Base-by-base conservation (phyloP, 2,329 filamentous ascomycete species). In the Diaporthe sp. region DNA sequence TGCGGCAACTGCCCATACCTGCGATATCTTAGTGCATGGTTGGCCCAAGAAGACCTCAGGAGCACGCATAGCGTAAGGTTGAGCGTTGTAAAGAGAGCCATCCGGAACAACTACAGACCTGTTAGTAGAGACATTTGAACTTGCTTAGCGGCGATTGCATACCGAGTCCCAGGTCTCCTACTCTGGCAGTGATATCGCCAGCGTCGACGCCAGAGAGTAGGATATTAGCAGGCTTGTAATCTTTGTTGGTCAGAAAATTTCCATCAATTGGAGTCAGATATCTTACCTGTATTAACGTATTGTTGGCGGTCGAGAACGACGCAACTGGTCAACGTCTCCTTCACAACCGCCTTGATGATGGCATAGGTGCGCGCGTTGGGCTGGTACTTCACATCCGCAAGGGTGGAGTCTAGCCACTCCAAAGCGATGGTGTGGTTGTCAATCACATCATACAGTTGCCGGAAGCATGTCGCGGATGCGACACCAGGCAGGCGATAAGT, bases 1-100 rank as follows among this genome's bases (percentile, higher is more conserved):
- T 22, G 55, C 55, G 7, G 17, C 55, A 58, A 58, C 55, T 39
- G 55, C 55, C 55, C 55, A 60, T 0, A 60, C 55, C 31, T 60
- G 55, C 31, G 55, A 60, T 60, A 37, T 2, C 31, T 60, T 37
- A n/a, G 28, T 60, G 55, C 55, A 60, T 22, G 55, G 55, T 4
- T 60, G 55, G 20, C 55, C 55, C 20, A 60, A 22, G 55, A 60
- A 60, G 17, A 60, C 55, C n/a, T 60, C 55, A 37, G 55, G 55
- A 0, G 55, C 55, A 12, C 55, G 55, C 55, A 60, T 60, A 2
- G 55, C 55, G 55, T n/a, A 60, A 3, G 55, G 55, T 22, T 60
- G 55, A 3, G 55, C 55, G 31, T 39, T 60, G 31, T 20, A 4
- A 37, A 60, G 31, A n/a, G n/a, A 39, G 55, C 55, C 55, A n/a